Percentiles rank a stretch among this genome's conserved stretches.
Evolutionary conservation across 2,329 filamentous ascomycete genomes (phyloP).

Genomic region (Trichoderma lentiforme): DNA sequence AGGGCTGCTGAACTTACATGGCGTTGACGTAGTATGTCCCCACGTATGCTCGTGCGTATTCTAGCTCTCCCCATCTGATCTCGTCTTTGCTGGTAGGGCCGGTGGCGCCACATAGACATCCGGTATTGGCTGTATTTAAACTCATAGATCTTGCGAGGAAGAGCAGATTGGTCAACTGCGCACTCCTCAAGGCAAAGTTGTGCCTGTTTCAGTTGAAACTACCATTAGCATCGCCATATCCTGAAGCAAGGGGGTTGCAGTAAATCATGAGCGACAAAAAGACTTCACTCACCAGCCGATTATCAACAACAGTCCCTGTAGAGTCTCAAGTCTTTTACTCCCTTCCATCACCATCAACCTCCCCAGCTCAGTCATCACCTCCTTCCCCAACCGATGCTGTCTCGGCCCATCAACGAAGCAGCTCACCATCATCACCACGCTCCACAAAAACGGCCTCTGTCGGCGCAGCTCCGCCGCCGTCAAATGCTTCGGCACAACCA

Average conservation of each 20-base stretch:
- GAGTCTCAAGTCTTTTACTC: slow-evolving; percentile 44
- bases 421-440: slow-evolving; percentile 45
- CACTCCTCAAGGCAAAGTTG: slow-evolving; percentile 47
- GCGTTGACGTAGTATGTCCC: slow-evolving; percentile 51
- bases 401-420: slow-evolving; percentile 42
- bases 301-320: slow-evolving; percentile 46
- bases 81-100: slow-evolving; percentile 5
- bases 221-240: neutral
- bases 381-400: slow-evolving; percentile 43
- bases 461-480: slow-evolving; percentile 36
- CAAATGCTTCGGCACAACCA: slow-evolving; percentile 38
- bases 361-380: slow-evolving; percentile 43
- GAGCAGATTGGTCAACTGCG: slow-evolving; percentile 48
- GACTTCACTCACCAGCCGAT: slow-evolving; percentile 42
- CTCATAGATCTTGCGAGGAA: slow-evolving; percentile 48
- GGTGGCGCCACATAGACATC: neutral
- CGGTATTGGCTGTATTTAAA: slow-evolving; percentile 36
- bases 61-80: slow-evolving; percentile 33
- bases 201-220: slow-evolving; percentile 32
- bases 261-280: neutral
- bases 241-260: neutral
- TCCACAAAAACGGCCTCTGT: slow-evolving; percentile 46
- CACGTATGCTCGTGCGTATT: slow-evolving; percentile 46
- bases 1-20: slow-evolving; percentile 33
- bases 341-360: slow-evolving; percentile 40